These are phyloP conservation scores for Taphrina sp. DNA, from an alignment of 1,139 yeast genomes.

Conservation along the genomic window DNA sequence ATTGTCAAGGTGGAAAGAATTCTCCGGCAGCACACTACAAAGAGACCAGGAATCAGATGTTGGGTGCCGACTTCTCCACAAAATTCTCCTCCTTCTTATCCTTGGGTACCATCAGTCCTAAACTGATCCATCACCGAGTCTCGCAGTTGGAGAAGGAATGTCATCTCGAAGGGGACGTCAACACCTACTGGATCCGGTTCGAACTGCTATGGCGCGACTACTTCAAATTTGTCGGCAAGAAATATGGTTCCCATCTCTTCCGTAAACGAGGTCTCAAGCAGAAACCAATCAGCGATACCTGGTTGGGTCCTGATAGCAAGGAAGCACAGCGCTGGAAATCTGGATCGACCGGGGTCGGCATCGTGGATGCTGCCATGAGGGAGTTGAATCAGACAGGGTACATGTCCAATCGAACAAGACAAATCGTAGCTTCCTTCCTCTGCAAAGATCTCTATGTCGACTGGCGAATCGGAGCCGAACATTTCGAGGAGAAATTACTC, in stretches of 20 bases:
- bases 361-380: slow-evolving; percentile 60
- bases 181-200: slow-evolving; percentile 30
- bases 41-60: slow-evolving; percentile 22
- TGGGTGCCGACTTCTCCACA: slow-evolving; percentile 31
- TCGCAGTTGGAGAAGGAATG: slow-evolving; percentile 16
- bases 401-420: slow-evolving; percentile 55
- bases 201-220: slow-evolving; percentile 32
- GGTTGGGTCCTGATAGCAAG: slow-evolving; percentile 14
- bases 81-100: slow-evolving; percentile 30
- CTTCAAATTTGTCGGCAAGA: slow-evolving; percentile 29
- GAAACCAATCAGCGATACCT: slow-evolving; percentile 10
- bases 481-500: slow-evolving; percentile 51
- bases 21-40: slow-evolving; percentile 30
- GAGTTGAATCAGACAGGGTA: slow-evolving; percentile 53
- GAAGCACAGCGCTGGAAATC: slow-evolving; percentile 39
- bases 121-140: slow-evolving; percentile 25
- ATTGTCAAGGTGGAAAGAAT: slow-evolving; percentile 17
- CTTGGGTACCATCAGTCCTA: slow-evolving; percentile 14
- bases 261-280: slow-evolving; percentile 15
- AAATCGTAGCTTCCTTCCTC: slow-evolving; percentile 56
- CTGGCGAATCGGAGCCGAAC: slow-evolving; percentile 57
- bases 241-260: slow-evolving; percentile 24
- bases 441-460: slow-evolving; percentile 55
- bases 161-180: slow-evolving; percentile 22
- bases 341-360: slow-evolving; percentile 45